A percentile compares a stretch with the other conserved stretches of the same genome.
Evolutionary conservation across 352 stramenopile species (phyloP).

Genomic region (Globisporangium solare): DNA sequence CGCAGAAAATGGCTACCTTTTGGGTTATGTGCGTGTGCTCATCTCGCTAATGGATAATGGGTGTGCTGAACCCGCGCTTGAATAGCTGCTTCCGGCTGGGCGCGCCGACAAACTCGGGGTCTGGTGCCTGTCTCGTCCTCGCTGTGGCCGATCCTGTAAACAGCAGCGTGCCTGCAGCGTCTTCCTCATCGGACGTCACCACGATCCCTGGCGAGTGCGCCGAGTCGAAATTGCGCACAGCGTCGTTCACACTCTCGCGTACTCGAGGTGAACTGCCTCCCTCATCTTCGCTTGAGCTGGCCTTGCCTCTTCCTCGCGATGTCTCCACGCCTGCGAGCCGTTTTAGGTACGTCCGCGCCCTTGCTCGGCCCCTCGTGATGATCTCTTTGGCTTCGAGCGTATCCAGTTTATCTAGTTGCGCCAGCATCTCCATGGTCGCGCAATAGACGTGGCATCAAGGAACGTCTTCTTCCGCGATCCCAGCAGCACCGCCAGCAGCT

Average conservation of each 20-base stretch:
- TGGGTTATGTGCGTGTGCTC: no score
- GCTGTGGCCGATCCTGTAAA: not conserved
- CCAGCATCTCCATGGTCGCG: conserved; percentile 46
- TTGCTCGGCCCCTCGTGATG: conserved; percentile 25
- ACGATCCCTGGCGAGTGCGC: not conserved
- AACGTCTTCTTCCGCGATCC: conserved; percentile 37
- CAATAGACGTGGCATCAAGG: conserved; percentile 46
- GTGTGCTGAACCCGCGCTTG: no score
- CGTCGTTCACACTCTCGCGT: conserved; percentile 6
- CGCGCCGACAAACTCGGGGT: no score
- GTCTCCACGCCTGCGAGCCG: conserved; percentile 5
- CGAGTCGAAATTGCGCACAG: conserved; percentile 16
- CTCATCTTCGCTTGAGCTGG: not conserved
- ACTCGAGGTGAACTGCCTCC: not conserved
- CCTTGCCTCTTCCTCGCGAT: not conserved
- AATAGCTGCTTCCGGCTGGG: no score
- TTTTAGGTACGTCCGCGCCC: conserved; percentile 31
- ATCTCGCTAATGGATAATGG: no score
- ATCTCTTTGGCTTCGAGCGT: conserved; percentile 48
- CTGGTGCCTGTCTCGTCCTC: not conserved
- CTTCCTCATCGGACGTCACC: conserved; percentile 5
- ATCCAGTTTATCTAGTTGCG: conserved; percentile 35
- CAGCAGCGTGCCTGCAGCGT: not conserved
- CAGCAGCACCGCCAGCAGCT: conserved; percentile 14
- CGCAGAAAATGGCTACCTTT: no score